Conservation (phyloP, 352 stramenopile species). For the Blastocystis sp. region DNA sequence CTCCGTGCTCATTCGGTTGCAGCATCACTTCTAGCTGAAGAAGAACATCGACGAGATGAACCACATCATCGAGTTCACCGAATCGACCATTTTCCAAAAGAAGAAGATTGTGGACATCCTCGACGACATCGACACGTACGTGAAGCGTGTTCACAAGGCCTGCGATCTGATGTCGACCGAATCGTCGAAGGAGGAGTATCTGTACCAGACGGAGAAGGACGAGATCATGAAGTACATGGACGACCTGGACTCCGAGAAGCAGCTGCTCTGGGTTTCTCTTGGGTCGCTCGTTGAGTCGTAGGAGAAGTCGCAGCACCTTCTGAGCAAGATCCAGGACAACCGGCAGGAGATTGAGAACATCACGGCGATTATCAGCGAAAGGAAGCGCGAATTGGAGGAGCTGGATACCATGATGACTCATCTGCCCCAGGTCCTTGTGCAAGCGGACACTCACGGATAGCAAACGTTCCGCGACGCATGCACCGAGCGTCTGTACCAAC, state of each 20-base stretch:
- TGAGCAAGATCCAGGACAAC: slow-evolving; percentile 19
- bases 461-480: slow-evolving; percentile 41
- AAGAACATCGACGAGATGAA: slow-evolving; percentile 45
- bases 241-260: slow-evolving; percentile 46
- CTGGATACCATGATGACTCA: slow-evolving; percentile 23
- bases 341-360: slow-evolving; percentile 60
- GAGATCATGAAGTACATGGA: slow-evolving; percentile 34
- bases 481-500: slow-evolving; percentile 9
- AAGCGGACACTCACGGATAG: background rate
- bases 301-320: slow-evolving; percentile 25
- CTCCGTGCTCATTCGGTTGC: background rate
- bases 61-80: slow-evolving; percentile 52
- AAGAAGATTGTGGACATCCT: slow-evolving; percentile 27
- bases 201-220: slow-evolving; percentile 23
- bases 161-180: slow-evolving; percentile 28
- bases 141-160: slow-evolving; percentile 5
- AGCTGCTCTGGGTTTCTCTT: background rate
- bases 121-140: slow-evolving; percentile 43
- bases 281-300: background rate
- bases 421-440: background rate
- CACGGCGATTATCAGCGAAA: slow-evolving; percentile 31
- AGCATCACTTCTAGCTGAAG: slow-evolving; percentile 27
- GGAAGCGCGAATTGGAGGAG: slow-evolving; percentile 53
- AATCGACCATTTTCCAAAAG: slow-evolving; percentile 30
- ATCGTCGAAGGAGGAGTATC: slow-evolving; percentile 53